phyloP scores from a whole-genome alignment of 2,329 filamentous ascomycete genomes.

The Scedosporium minutisporum region DNA sequence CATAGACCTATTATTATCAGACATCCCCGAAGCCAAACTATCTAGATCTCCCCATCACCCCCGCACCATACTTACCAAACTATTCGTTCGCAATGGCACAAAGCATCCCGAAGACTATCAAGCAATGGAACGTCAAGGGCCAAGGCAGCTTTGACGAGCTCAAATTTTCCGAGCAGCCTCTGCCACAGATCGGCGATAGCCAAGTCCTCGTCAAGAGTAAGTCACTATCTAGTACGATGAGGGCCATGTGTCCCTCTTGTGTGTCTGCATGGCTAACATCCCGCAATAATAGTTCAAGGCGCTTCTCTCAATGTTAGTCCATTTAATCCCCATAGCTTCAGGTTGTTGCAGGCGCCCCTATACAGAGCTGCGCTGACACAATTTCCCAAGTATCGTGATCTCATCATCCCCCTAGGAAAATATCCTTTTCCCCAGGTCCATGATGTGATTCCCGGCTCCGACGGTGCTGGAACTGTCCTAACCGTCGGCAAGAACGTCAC shows the following conservation, averaged over 20 bases:
- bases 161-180: slow-evolving; percentile 40
- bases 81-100: slow-evolving; percentile 13
- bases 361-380: background rate
- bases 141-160: slow-evolving; percentile 49
- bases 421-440: slow-evolving; percentile 33
- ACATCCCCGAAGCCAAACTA: no score
- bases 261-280: background rate
- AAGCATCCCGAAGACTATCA: slow-evolving; percentile 31
- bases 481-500: slow-evolving; percentile 39
- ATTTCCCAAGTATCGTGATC: slow-evolving; percentile 34
- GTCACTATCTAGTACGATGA: slow-evolving; percentile 6
- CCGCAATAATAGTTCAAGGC: background rate
- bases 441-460: slow-evolving; percentile 40
- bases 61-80: no score
- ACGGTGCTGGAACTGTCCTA: slow-evolving; percentile 44
- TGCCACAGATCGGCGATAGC: slow-evolving; percentile 56
- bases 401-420: slow-evolving; percentile 37
- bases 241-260: background rate
- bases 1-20: no score
- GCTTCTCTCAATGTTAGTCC: background rate
- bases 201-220: slow-evolving; percentile 59
- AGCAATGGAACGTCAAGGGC: slow-evolving; percentile 47
- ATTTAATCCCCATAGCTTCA: background rate
- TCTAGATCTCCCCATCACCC: no score
- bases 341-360: background rate